phyloP scores from a whole-genome alignment of 2,329 filamentous ascomycete species.

The Hypoxylon sp. region DNA sequence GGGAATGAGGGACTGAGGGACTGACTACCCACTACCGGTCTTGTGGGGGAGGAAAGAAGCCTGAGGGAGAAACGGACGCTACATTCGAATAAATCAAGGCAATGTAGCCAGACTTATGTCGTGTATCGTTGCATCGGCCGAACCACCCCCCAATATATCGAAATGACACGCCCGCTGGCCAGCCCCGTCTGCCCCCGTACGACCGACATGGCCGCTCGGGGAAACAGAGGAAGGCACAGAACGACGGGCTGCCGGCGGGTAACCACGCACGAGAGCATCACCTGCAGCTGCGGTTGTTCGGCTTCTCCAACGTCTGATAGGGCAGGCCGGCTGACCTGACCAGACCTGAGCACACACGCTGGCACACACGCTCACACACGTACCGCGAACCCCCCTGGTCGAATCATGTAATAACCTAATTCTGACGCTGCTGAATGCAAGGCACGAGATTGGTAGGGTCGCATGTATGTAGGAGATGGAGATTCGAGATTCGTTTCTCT shows the following conservation, averaged over 20 bases:
- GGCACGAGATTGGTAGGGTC: conserved; percentile 13
- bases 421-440: conserved; percentile 16
- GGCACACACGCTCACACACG: too few relatives aligned
- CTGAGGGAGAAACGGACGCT: too few relatives aligned
- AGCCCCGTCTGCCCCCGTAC: background rate
- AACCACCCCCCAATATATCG: background rate
- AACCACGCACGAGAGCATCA: conserved; percentile 2
- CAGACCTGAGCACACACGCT: too few relatives aligned
- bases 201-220: background rate
- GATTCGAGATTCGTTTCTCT: background rate
- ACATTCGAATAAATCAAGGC: background rate
- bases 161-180: background rate
- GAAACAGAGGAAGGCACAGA: background rate
- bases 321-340: conserved; percentile 13
- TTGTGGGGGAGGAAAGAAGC: background rate
- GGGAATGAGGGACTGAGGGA: too few relatives aligned
- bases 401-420: conserved; percentile 19
- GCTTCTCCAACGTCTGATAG: conserved; percentile 14
- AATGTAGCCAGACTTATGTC: too few relatives aligned
- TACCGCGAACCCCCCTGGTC: background rate
- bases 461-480: too few relatives aligned
- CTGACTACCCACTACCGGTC: background rate
- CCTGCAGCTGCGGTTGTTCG: conserved; percentile 1
- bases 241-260: background rate
- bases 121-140: conserved; percentile 10